Conservation (phyloP, 306 rosid species). For the Quercus variabilis region DNA sequence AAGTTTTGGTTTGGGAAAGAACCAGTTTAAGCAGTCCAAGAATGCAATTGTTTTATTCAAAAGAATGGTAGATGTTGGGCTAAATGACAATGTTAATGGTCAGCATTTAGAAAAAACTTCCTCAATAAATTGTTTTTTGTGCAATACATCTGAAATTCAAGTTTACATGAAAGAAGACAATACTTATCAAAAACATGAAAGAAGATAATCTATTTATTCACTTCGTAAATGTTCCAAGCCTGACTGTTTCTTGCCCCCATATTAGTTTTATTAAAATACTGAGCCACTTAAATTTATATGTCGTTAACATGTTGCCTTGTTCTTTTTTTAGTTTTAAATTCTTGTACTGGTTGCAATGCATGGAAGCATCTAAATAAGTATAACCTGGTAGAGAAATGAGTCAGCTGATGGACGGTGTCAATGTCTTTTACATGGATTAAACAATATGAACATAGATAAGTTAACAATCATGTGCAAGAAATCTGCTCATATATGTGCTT, state of each 20-base stretch:
- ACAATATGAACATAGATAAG: background rate
- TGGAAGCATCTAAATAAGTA: background rate
- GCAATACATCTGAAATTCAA: background rate
- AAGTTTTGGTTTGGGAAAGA: background rate
- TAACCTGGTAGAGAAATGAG: background rate
- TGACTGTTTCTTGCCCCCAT: background rate
- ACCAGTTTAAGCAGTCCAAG: background rate
- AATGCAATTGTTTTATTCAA: background rate
- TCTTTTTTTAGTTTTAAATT: background rate
- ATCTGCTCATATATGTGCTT: background rate
- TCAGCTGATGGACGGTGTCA: background rate
- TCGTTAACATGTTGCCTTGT: background rate
- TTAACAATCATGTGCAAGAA: background rate
- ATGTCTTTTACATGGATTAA: too few relatives aligned
- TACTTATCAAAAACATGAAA: background rate
- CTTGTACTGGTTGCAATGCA: background rate
- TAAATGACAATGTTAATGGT: background rate
- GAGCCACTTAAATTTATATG: background rate
- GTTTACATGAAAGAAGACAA: background rate
- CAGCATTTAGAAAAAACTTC: background rate
- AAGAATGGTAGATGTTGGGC: background rate
- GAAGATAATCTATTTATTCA: background rate
- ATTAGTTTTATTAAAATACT: background rate
- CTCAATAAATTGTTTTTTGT: background rate
- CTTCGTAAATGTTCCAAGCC: background rate